These are phyloP conservation scores for Botrytis cinerea DNA, from an alignment of 2,329 filamentous ascomycete species.

Conservation along the genomic window DNA sequence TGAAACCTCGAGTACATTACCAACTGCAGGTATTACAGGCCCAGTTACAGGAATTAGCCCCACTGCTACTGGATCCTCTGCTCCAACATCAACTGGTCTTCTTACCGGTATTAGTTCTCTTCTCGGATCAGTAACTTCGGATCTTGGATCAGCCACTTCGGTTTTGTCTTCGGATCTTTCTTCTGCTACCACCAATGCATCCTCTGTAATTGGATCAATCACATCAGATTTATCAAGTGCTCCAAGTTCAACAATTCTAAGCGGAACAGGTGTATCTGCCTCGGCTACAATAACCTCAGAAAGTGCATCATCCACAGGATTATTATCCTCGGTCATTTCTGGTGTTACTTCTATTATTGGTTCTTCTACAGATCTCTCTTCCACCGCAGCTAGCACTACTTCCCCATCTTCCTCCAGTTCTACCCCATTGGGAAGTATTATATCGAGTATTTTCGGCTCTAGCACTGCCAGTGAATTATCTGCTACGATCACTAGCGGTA, in stretches of 20 bases:
- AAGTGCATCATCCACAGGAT: slow-evolving; percentile 4
- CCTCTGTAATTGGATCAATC: neutral
- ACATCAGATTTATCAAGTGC: neutral
- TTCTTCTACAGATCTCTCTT: slow-evolving; percentile 1
- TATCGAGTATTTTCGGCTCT: slow-evolving; percentile 27
- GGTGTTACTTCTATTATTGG: slow-evolving; percentile 12
- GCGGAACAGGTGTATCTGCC: neutral
- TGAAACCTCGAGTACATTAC: slow-evolving; percentile 3
- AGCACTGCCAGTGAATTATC: neutral
- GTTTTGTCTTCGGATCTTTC: neutral
- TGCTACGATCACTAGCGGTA: neutral
- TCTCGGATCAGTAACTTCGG: slow-evolving; percentile 15
- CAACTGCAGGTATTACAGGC: slow-evolving; percentile 19
- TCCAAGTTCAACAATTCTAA: neutral
- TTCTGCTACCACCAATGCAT: neutral
- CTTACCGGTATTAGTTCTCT: slow-evolving; percentile 3
- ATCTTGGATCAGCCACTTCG: neutral
- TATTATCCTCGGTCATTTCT: neutral
- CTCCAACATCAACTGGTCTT: neutral
- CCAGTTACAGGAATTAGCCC: slow-evolving; percentile 7
- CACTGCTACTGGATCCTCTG: neutral
- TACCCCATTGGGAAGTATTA: slow-evolving; percentile 23
- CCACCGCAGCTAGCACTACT: neutral
- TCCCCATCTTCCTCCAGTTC: slow-evolving; percentile 2
- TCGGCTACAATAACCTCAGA: neutral